Evolutionary conservation across 352 stramenopile species (phyloP).

Genomic region (Pythium phragmitis): DNA sequence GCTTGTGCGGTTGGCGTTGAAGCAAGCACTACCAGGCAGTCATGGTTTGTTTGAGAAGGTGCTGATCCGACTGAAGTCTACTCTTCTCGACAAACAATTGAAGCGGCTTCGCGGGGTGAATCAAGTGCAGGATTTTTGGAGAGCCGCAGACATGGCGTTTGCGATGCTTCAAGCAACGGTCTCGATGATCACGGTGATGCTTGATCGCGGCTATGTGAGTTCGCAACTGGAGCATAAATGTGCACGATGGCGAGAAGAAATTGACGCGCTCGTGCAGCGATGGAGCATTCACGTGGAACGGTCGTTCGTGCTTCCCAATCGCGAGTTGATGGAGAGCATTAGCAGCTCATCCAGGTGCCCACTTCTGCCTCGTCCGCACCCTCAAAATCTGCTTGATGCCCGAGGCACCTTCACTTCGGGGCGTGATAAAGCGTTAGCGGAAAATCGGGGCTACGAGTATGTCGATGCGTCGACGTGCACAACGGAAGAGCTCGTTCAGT

Average conservation of each 20-base stretch:
- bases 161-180: slow-evolving; percentile 15
- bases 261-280: neutral
- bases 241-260: neutral
- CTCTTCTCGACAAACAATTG: slow-evolving; percentile 1
- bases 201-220: slow-evolving; percentile 5
- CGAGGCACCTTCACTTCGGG: neutral
- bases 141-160: slow-evolving; percentile 3
- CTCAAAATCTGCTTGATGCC: neutral
- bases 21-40: slow-evolving; percentile 34
- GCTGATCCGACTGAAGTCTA: slow-evolving; percentile 32
- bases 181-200: neutral
- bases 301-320: neutral
- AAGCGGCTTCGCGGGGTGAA: neutral
- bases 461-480: slow-evolving; percentile 3
- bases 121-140: neutral
- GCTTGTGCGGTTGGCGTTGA: slow-evolving; percentile 37
- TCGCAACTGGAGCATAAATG: neutral
- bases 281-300: neutral
- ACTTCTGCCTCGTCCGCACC: neutral
- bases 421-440: neutral
- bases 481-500: neutral
- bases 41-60: slow-evolving; percentile 38
- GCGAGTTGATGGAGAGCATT: neutral
- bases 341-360: neutral
- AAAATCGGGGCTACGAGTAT: slow-evolving; percentile 1